Base-by-base conservation (phyloP, 768 basidiomycete species). In the Kondoa malvinella region DNA sequence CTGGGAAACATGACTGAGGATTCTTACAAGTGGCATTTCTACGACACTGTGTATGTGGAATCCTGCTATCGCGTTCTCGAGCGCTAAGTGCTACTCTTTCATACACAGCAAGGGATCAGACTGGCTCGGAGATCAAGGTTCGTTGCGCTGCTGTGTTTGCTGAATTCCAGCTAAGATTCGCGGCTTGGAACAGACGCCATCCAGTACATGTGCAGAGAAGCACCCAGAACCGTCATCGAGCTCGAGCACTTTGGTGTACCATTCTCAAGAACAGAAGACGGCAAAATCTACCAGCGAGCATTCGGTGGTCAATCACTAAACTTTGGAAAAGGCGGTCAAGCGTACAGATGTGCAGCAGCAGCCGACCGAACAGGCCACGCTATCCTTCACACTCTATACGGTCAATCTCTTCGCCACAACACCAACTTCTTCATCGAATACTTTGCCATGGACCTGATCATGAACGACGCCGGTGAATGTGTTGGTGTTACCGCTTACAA, bases 401-500 rank as follows among this genome's bases (percentile, higher is more conserved):
- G 95, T 73, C 95, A 99, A 81, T 97, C 94, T 68, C 85, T 99
- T 69, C 87, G 91, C 68, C 95, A 99, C 82, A 86, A 97, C 82
- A 97, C 95, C 77, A 94, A 97, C 80, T 99, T 96, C 80, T 99
- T 99, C 82, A 97, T 99, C 78, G 95, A 99, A 78, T 99, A 94
- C 79, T 97, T 99, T 77, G 95, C 94, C 68, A 73, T 67, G 60
- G 95, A 99, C 77, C 81, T 99, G 69, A 90, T 99, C 77, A 99
- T 99, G 95, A 82, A 67, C 34, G 71, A 97, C 77, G 91, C 88
- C 71, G 95, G 92, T 73, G 91, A 96, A 79, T 99, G 95, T 81
- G 92, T 99, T 68, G 95, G 95, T 80, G 95, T 99, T 64, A 88
- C 97, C 76, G 95, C 95, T 16, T 83, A 97, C 72, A 99, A 96